These are phyloP conservation scores for Neocatenulostroma microsporum DNA, from an alignment of 2,329 filamentous ascomycete genomes.

Conservation along the genomic window DNA sequence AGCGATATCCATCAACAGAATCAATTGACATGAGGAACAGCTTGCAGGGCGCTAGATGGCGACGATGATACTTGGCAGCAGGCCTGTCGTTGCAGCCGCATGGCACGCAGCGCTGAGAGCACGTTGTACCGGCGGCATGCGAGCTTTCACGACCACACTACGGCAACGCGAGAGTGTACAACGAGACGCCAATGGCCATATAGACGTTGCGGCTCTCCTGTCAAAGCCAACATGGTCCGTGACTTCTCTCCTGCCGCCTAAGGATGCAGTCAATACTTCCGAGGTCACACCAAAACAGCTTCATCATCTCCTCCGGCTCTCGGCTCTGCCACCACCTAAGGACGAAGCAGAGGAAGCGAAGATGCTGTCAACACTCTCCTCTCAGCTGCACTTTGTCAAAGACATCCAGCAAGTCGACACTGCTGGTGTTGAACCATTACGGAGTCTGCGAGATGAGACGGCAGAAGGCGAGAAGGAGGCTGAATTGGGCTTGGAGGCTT, in stretches of 20 bases:
- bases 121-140: not conserved
- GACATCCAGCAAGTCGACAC: constrained; percentile 76
- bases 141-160: not conserved
- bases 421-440: constrained; percentile 61
- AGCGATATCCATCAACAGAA: not conserved
- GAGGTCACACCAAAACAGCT: constrained; percentile 60
- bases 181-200: constrained; percentile 5
- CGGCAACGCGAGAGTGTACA: not conserved
- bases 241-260: constrained; percentile 57
- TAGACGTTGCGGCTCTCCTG: constrained; percentile 41
- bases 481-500: constrained; percentile 51
- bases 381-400: constrained; percentile 85
- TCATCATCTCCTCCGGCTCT: constrained; percentile 78
- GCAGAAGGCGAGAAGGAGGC: constrained; percentile 46
- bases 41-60: not conserved
- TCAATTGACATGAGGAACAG: not conserved
- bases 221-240: constrained; percentile 77
- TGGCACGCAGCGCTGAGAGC: not conserved
- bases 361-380: constrained; percentile 67
- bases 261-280: constrained; percentile 24
- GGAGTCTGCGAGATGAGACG: constrained; percentile 76
- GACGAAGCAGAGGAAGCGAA: constrained; percentile 54
- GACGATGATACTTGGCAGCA: not conserved
- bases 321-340: constrained; percentile 69
- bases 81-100: no score